Evolutionary conservation across 2,329 filamentous ascomycete species (phyloP), one percentile per base, ranked within the genome.

Genomic region (Ophiostoma sp.): DNA sequence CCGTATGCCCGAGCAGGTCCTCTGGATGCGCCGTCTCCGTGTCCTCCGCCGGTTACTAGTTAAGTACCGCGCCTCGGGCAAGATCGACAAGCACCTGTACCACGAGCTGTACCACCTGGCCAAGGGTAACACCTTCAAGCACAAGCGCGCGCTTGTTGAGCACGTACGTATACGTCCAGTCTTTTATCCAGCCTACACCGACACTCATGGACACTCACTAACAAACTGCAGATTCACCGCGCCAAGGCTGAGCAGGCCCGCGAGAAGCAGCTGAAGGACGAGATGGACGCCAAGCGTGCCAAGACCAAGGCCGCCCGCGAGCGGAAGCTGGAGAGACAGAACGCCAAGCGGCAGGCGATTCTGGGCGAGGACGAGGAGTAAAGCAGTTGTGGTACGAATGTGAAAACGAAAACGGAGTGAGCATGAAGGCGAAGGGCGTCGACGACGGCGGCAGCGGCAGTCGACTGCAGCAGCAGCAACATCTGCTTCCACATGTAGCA

Each of bases 41-140:
- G 95, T 99, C 85, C 95, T 99, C 87, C 95, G 96, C 85, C 96
- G 96, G 85, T 93, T 99, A 77, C 90, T 99, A 80, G 96, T 98
- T 90, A 98, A 98, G 91, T 99, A 99, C 91, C 96, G 96, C 87
- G 95, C 95, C 86, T 93, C 93, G 83, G 97, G 97, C 87, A 99
- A 99, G 93, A 99, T 99, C 85, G 96, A 99, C 90, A 99, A 99
- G 92, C 96, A 99, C 91, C 94, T 99, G 77, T 99, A 99, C 92
- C 96, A 99, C 91, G 95, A 98, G 89, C 94, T 99, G 80, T 99
- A 99, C 91, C 96, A 98, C 87, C 89, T 97, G 85, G 96, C 93
- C 92, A 99, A 99, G 95, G 97, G 96, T 97, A 99, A 99, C 92
- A 95, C 96, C 86, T 99, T 99, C 93, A 99, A 99, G 95, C 96